Evolutionary conservation across 805 yeast genomes (phyloP).

Genomic region (Kodamaea sagamina): DNA sequence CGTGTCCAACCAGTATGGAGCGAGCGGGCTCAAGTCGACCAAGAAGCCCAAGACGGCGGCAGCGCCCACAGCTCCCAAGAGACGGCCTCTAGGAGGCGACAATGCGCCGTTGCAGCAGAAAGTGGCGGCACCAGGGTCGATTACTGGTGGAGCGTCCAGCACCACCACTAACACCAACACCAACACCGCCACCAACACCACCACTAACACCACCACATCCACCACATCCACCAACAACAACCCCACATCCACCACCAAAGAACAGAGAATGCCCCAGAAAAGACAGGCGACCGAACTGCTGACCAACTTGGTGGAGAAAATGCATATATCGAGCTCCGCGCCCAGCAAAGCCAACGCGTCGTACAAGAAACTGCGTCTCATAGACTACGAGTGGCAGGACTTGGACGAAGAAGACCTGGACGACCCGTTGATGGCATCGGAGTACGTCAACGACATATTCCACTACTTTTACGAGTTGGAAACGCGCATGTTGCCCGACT

Average conservation of each 20-base stretch:
- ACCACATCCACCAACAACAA: background rate
- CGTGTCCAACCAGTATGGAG: constrained; percentile 39
- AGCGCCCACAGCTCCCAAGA: constrained; percentile 15
- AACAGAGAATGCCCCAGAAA: constrained; percentile 43
- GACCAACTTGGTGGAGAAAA: constrained; percentile 44
- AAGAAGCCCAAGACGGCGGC: constrained; percentile 1
- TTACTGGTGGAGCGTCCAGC: constrained; percentile 7
- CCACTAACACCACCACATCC: no score
- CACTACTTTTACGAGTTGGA: constrained; percentile 75
- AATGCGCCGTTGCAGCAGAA: constrained; percentile 31
- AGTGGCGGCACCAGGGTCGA: no score
- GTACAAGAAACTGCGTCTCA: constrained; percentile 39
- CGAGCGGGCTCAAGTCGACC: constrained; percentile 6
- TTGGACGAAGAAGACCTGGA: constrained; percentile 68
- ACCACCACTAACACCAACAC: constrained; percentile 7
- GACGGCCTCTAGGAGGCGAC: constrained; percentile 40
- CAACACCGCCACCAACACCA: constrained; percentile 2
- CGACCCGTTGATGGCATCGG: constrained; percentile 86
- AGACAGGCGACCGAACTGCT: constrained; percentile 59
- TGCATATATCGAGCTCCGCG: constrained; percentile 15
- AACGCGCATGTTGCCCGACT: constrained; percentile 67
- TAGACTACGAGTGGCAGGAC: constrained; percentile 67
- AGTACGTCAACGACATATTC: constrained; percentile 86
- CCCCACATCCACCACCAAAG: constrained; percentile 1
- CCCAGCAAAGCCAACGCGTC: constrained; percentile 12